A percentile compares a stretch with the other conserved stretches of the same genome.
These are phyloP conservation scores for Solanum okadae DNA, from an alignment of 257 asterid species.

Conservation along the genomic window DNA sequence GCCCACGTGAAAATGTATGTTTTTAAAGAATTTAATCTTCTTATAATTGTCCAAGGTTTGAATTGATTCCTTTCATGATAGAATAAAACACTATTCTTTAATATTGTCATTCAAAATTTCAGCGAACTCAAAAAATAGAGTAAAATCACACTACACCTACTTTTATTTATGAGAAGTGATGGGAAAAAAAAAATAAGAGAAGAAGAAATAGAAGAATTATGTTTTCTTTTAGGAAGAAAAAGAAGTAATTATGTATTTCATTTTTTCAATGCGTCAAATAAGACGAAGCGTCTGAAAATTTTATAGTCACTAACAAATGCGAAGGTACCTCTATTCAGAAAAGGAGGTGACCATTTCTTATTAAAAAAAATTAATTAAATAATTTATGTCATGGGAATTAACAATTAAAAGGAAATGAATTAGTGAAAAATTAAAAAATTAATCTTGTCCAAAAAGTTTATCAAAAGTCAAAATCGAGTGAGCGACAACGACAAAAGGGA, in stretches of 20 bases:
- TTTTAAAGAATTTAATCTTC: too few species aligned
- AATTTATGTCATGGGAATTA: too few species aligned
- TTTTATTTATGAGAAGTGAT: neutral
- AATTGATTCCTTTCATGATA: too few species aligned
- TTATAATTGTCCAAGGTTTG: too few species aligned
- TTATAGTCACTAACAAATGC: neutral
- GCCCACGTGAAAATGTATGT: neutral
- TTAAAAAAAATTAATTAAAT: too few species aligned
- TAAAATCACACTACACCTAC: too few species aligned
- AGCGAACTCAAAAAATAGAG: neutral
- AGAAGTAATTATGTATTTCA: too few species aligned
- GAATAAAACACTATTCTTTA: neutral
- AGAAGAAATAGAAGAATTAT: neutral
- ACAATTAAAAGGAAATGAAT: neutral
- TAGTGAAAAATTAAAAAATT: neutral
- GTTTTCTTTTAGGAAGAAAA: too few species aligned
- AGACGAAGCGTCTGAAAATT: neutral
- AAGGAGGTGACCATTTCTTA: neutral
- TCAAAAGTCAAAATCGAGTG: neutral
- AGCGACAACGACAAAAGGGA: too few species aligned
- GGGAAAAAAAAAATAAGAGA: rapidly evolving
- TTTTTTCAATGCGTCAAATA: neutral
- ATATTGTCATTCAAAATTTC: neutral
- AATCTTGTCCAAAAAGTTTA: neutral
- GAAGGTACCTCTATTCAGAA: too few species aligned